Base-by-base conservation (phyloP, 2,329 filamentous ascomycete genomes). In the Alternaria sp. region DNA sequence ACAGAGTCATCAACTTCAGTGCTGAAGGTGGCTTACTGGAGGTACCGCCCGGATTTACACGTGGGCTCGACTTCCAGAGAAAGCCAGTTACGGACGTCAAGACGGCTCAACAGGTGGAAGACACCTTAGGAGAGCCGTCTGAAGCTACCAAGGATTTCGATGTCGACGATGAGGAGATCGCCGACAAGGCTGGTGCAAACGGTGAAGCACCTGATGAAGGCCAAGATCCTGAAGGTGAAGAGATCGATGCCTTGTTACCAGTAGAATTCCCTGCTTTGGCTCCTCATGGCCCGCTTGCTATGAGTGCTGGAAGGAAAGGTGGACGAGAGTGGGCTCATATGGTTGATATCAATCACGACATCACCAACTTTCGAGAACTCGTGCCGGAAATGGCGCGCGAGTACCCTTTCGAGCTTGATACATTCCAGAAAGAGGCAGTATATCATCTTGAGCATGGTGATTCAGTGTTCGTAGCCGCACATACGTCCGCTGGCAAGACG, bases 381-480 rank as follows among this genome's bases (percentile, higher is more conserved):
- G 93, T 99, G 7, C 95, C 95, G 0, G 91, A 98, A 60, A 97
- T 98, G 93, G 95, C 95, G 1, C 86, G 90, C 64, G 90, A 96
- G 63, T 99, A 93, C 91, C 93, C 94, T 0, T 99, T 99, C 67
- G 95, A 99, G 77, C 86, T 98, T 34, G 95, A 99, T 71, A 97
- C 91, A 0, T 99, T 99, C 80, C 95, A 99, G 74, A 99, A 99
- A 74, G 95, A 99, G 80, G 95, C 95, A 5, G 91, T 99, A 2
- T 99, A 98, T 75, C 95, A 98, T 78, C 86, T 99, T 3, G 95
- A 99, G 75, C 93, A 90, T 71, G 94, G 95, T 17, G 95, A 99
- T 73, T 98, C 94, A 0, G 95, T 99, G 26, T 99, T 99, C 71
- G 95, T 99, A 50, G 95, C 95, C 9, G 95, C 95, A 0, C 95